Conservation (phyloP, 1,284 basidiomycete genomes). For the Tylopilus sp. region DNA sequence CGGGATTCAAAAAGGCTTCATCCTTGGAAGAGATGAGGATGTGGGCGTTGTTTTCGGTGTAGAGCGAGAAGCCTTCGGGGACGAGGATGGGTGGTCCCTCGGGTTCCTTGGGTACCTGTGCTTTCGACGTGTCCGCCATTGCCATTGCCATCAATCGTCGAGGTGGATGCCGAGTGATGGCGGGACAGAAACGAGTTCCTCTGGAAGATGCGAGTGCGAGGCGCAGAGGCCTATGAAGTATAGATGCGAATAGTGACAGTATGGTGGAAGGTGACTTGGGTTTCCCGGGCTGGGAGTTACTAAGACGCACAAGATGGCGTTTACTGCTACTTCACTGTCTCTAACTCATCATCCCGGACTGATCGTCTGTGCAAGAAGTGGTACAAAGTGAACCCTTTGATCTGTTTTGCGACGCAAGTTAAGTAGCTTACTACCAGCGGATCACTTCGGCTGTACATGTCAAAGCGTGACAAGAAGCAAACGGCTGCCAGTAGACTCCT, state of each 20-base stretch:
- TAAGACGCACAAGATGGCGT: too few relatives aligned
- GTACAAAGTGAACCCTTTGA: too few relatives aligned
- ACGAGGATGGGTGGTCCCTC: slow-evolving; percentile 40
- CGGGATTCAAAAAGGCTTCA: slow-evolving; percentile 93
- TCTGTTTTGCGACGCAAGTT: too few relatives aligned
- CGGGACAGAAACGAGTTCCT: slow-evolving; percentile 3
- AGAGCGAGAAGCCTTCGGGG: slow-evolving; percentile 75
- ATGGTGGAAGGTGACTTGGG: too few relatives aligned
- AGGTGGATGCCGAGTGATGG: neutral
- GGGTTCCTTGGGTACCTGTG: slow-evolving; percentile 1
- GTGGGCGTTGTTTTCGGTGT: slow-evolving; percentile 83
- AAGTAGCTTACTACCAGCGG: too few relatives aligned
- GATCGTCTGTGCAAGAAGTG: too few relatives aligned
- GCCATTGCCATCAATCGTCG: slow-evolving; percentile 13
- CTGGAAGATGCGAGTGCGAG: slow-evolving; percentile 7
- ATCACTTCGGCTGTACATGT: too few relatives aligned
- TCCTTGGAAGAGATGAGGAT: slow-evolving; percentile 76
- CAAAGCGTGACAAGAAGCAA: too few relatives aligned
- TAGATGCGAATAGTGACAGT: slow-evolving; percentile 15
- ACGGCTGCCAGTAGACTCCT: too few relatives aligned
- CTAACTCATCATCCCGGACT: too few relatives aligned
- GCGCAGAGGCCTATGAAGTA: slow-evolving; percentile 33
- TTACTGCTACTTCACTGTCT: too few relatives aligned
- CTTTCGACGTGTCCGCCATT: neutral
- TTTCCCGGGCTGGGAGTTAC: too few relatives aligned